Percentiles rank a stretch among this genome's conserved stretches.
Evolutionary conservation across 2,329 filamentous ascomycete genomes (phyloP).

Genomic region (Diaporthe ilicicola): DNA sequence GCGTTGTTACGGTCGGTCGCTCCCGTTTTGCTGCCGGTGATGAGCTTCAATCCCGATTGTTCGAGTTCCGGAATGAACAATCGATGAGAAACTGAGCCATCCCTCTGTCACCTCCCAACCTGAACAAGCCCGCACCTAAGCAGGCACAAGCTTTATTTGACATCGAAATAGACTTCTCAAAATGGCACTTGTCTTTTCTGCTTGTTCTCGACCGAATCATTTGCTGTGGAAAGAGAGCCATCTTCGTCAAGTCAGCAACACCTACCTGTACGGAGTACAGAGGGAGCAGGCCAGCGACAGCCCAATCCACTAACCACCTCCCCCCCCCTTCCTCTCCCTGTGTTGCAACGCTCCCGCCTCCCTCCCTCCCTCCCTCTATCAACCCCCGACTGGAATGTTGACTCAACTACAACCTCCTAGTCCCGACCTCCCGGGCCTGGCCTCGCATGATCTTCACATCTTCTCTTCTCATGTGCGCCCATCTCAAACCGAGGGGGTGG

Average conservation of each 20-base stretch:
- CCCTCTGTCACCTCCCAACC: too few species aligned
- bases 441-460: background rate
- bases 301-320: background rate
- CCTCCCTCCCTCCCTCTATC: slow-evolving; percentile 1
- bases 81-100: too few species aligned
- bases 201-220: background rate
- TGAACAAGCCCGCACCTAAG: background rate
- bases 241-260: background rate
- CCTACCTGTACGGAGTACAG: too few species aligned
- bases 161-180: background rate
- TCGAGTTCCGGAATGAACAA: background rate
- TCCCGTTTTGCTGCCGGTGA: background rate
- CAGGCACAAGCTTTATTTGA: too few species aligned
- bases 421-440: background rate
- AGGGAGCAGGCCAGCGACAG: background rate
- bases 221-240: background rate
- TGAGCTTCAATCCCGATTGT: background rate
- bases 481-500: background rate
- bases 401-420: slow-evolving; percentile 28
- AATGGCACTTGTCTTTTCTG: background rate
- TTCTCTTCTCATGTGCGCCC: background rate
- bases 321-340: background rate
- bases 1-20: too few species aligned
- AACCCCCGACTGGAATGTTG: slow-evolving; percentile 34
- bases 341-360: background rate